Evolutionary conservation across 495 filamentous ascomycete species (phyloP), one percentile per base, ranked within the genome.

Genomic region (Mycothermus thermophilus): DNA sequence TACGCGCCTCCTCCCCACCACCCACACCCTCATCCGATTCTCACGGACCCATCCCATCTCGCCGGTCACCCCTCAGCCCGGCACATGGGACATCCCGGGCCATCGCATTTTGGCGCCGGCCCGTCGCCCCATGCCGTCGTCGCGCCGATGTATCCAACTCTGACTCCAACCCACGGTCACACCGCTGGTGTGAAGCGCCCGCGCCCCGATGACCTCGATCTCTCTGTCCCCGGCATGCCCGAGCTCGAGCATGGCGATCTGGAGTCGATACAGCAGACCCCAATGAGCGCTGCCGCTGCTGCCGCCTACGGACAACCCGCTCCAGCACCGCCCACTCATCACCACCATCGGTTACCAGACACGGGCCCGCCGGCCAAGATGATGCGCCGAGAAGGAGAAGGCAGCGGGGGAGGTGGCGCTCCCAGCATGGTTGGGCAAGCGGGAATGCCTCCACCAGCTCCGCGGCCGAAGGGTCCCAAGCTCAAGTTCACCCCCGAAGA

Each of bases 401-500:
- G 58, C 28, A 54, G 46, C 37, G 54, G 53, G 34, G 54, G 55
- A 30, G 59, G 53, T 26, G 69, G 68, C 17, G 67, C 75, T 19
- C 76, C 77, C 16, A 85, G 72, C 49, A 71, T 86, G 42, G 80
- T 93, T 38, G 83, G 82, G 29, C 72, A 83, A 47, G 72, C 67
- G 25, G 84, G 85, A 13, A 88, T 93, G 83, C 83, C 84, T 4
- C 57, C 64, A 10, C 83, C 82, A 17, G 82, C 80, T 13, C 71
- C 75, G 21, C 58, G 75, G 43, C 85, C 85, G 9, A 74, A 75
- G 35, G 83, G 81, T 3, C 83, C 84, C 12, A 92, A 92, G 55
- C 59, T 88, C 38, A 92, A 88, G 47, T 93, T 93, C 47, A 92
- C 84, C 1, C 74, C 80, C 27, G 83, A 88, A 55, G 85, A 93